Evolutionary conservation across 1,284 basidiomycete species (phyloP).

Genomic region (Ceratorhiza oryzae-sativae): DNA sequence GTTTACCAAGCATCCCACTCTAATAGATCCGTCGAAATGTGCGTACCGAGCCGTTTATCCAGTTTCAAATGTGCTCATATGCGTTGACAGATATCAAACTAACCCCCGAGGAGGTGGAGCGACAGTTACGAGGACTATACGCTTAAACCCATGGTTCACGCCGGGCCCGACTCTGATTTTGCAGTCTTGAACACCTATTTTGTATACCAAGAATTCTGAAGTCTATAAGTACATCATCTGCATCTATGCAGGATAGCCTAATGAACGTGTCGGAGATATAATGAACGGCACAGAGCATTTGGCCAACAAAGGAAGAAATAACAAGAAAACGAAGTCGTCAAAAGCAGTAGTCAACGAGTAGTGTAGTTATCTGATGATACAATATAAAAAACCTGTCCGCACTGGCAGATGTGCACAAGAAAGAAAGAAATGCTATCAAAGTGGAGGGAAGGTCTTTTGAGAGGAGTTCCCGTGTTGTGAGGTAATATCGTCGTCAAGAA

Average conservation of each 20-base stretch:
- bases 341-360: not conserved
- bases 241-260: not conserved
- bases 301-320: not conserved
- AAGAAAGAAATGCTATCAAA: not conserved
- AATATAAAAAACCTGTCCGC: not conserved
- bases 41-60: conserved; percentile 47
- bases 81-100: conserved; percentile 72
- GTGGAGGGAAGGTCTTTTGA: not conserved
- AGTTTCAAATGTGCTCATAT: conserved; percentile 22
- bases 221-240: conserved; percentile 24
- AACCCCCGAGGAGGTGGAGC: conserved; percentile 74
- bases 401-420: not conserved
- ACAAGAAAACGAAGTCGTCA: conserved; percentile 8
- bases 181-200: not conserved
- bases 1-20: conserved; percentile 1
- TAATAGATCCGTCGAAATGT: conserved; percentile 80
- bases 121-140: conserved; percentile 69
- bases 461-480: conserved; percentile 5
- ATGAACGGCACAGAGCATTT: not conserved
- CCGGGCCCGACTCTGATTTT: not conserved
- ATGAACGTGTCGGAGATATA: not conserved
- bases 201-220: not conserved
- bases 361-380: not conserved
- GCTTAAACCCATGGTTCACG: not conserved
- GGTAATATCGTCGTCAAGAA: not conserved